These are phyloP conservation scores for Ceratocystiopsis minuta DNA, from an alignment of 2,329 filamentous ascomycete genomes.

Conservation along the genomic window DNA sequence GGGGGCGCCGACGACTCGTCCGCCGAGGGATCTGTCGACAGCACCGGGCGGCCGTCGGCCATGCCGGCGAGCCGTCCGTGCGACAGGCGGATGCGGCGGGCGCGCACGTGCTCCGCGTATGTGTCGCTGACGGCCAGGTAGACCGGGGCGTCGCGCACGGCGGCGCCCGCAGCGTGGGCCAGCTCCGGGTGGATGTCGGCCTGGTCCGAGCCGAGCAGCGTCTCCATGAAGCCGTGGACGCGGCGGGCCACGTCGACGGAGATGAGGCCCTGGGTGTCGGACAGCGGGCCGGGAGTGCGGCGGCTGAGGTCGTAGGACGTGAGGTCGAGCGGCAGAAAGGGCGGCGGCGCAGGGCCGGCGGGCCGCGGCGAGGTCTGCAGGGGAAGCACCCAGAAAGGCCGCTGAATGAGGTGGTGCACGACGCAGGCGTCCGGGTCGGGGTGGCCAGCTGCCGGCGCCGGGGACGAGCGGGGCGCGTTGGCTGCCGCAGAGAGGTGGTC, in stretches of 20 bases:
- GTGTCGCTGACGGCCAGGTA: slow-evolving; percentile 53
- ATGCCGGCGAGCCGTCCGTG: slow-evolving; percentile 28
- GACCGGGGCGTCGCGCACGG: slow-evolving; percentile 31
- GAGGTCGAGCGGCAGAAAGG: slow-evolving; percentile 57
- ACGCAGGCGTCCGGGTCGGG: slow-evolving; percentile 29
- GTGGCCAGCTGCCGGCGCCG: slow-evolving; percentile 12
- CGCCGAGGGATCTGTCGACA: slow-evolving; percentile 1
- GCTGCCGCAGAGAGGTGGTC: slow-evolving; percentile 48
- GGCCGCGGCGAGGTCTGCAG: slow-evolving; percentile 31
- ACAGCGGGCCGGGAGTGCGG: slow-evolving; percentile 29
- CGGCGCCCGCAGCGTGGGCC: slow-evolving; percentile 8
- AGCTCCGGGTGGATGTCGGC: slow-evolving; percentile 26
- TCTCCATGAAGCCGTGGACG: slow-evolving; percentile 32
- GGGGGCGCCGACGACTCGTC: slow-evolving; percentile 17
- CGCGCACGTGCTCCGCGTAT: slow-evolving; percentile 58
- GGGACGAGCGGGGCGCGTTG: slow-evolving; percentile 27
- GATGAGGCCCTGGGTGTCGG: slow-evolving; percentile 48
- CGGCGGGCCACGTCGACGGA: slow-evolving; percentile 35
- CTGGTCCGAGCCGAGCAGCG: slow-evolving; percentile 34
- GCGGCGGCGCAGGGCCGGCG: slow-evolving; percentile 24
- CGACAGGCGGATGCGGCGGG: slow-evolving; percentile 35
- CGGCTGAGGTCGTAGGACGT: slow-evolving; percentile 53
- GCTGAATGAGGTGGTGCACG: slow-evolving; percentile 50
- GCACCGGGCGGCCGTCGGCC: slow-evolving; percentile 7
- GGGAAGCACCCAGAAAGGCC: slow-evolving; percentile 57